Base-by-base conservation (phyloP, 192 early-diverging fungal species). In the Coemansia sp. region DNA sequence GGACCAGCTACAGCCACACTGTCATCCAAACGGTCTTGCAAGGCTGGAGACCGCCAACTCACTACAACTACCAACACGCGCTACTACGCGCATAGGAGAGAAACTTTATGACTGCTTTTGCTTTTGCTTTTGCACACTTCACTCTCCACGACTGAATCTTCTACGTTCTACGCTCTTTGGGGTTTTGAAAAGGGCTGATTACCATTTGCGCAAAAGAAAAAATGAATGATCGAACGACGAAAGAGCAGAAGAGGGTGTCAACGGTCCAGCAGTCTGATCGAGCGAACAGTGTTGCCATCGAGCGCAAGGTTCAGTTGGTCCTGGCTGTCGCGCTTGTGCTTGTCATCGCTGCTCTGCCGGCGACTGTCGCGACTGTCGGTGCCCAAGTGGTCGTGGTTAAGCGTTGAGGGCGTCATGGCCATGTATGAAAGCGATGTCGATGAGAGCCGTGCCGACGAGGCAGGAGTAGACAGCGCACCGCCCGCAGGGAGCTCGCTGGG, bases 401-500 rank as follows among this genome's bases (percentile, higher is more conserved):
- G 52, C 32, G 52, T 42, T 11, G 60, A 70, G 1, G 67, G 67
- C 18, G 67, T 63, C 54, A 69, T 58, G 5, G 66, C 66, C 24
- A 80, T n/a, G 35, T 69, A 63, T 35, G 70, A 73, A 60, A 70
- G 55, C 14, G 70, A 73, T 36, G 76, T 73, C 3, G 76, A 60
- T n/a, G 76, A 79, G 22, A 63, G 63, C 8, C 67, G 67, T 2
- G 63, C 63, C 24, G 76, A 79, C 34, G 70, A 66, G 9, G 69
- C 67, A 6, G 76, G 76, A n/a, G 76, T 79, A 22, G 70, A 65
- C 19, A 79, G 63, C 10, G 63, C 60, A 4, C 65, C 69, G 10
- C 54, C 26, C 15, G 26, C 14, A 15, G 29, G 26, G 24, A n/a
- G 32, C 27, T 52, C 37, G 37, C 56, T 24, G 4, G 38, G 12